Percentiles rank a stretch among this genome's conserved stretches.
Evolutionary conservation across 2,329 filamentous ascomycete species (phyloP).

Genomic region (Colletotrichum truncatum): DNA sequence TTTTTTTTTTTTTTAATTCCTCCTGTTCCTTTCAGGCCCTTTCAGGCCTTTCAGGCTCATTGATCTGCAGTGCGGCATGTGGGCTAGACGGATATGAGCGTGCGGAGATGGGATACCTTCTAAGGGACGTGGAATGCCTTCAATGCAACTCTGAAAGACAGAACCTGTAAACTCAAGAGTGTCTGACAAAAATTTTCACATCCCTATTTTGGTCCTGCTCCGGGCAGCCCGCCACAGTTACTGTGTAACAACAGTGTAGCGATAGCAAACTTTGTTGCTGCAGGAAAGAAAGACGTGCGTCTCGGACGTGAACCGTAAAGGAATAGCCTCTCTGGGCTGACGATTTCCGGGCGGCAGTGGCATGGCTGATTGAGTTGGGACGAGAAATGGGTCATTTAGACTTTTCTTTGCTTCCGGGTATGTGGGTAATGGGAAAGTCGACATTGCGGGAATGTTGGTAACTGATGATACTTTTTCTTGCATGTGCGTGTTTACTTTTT

Average conservation of each 20-base stretch:
- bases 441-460: not conserved
- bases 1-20: no score
- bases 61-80: no score
- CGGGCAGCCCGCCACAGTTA: not conserved
- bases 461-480: no score
- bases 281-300: constrained; percentile 4
- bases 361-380: constrained; percentile 3
- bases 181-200: no score
- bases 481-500: no score
- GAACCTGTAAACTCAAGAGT: no score
- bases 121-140: not conserved
- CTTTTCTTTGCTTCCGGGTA: not conserved
- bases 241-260: not conserved
- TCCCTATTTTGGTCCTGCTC: not conserved
- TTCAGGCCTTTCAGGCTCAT: no score
- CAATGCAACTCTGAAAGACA: constrained; percentile 9
- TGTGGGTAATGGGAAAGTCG: constrained; percentile 9
- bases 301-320: constrained; percentile 14
- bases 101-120: constrained; percentile 1
- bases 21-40: no score
- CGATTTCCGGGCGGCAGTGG: not conserved
- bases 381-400: constrained; percentile 1
- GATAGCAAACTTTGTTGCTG: not conserved
- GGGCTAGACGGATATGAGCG: constrained; percentile 23
- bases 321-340: constrained; percentile 3